A percentile compares a stretch with the other conserved stretches of the same genome.
phyloP scores from a whole-genome alignment of 2,329 filamentous ascomycete species.

The Bipolaris victoriae region DNA sequence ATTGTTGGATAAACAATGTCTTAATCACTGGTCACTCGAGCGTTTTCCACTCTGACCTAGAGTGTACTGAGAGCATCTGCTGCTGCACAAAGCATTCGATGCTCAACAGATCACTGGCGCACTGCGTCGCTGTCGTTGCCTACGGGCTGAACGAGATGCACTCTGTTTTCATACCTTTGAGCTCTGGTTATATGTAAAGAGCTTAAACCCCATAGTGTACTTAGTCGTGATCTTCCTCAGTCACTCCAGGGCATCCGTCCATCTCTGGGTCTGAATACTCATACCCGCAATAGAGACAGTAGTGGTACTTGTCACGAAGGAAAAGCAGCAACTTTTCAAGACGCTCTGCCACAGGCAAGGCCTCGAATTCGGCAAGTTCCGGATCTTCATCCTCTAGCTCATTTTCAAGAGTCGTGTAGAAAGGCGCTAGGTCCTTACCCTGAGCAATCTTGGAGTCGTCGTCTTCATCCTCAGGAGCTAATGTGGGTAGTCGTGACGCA shows the following conservation, averaged over 20 bases:
- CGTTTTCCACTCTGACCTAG: not conserved
- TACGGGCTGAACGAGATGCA: not conserved
- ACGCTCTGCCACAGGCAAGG: constrained; percentile 68
- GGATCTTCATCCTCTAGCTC: constrained; percentile 78
- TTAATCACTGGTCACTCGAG: not conserved
- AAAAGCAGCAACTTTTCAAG: constrained; percentile 70
- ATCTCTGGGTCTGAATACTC: constrained; percentile 74
- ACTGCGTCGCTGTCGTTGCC: not conserved
- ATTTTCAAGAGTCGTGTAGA: constrained; percentile 63
- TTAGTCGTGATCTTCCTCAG: constrained; percentile 81
- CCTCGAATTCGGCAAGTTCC: constrained; percentile 81
- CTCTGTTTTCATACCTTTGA: not conserved
- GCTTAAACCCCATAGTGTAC: no score
- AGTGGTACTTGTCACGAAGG: constrained; percentile 73
- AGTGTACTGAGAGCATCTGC: no score
- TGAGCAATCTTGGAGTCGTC: constrained; percentile 73
- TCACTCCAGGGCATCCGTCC: constrained; percentile 87
- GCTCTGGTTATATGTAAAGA: not conserved
- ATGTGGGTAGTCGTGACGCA: constrained; percentile 64
- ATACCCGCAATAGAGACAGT: constrained; percentile 98
- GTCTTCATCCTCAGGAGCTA: constrained; percentile 68
- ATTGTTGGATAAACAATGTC: not conserved
- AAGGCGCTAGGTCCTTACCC: constrained; percentile 60
- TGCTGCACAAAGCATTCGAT: not conserved
- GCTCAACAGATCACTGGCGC: not conserved